Percentiles rank a stretch among this genome's conserved stretches.
These are phyloP conservation scores for Epichloe bromicola DNA, from an alignment of 2,329 filamentous ascomycete genomes.

Conservation along the genomic window DNA sequence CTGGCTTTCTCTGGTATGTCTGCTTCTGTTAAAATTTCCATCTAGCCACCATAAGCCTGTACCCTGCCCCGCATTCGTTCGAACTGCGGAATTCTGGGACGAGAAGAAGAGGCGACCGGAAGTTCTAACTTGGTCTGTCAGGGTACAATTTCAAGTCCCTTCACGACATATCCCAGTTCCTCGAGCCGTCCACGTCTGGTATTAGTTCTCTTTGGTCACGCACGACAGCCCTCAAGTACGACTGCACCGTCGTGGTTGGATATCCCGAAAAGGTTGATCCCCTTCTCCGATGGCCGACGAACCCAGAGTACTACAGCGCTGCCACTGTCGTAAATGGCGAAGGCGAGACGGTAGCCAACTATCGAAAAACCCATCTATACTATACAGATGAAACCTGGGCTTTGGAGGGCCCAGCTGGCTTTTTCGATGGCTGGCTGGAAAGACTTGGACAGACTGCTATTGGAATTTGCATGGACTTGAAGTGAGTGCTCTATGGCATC, in stretches of 20 bases:
- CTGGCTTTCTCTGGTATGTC: slow-evolving; percentile 57
- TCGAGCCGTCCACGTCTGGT: slow-evolving; percentile 54
- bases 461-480: slow-evolving; percentile 53
- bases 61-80: background rate
- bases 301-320: slow-evolving; percentile 42
- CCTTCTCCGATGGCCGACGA: slow-evolving; percentile 33
- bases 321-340: slow-evolving; percentile 41
- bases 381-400: slow-evolving; percentile 51
- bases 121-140: slow-evolving; percentile 11
- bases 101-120: too few species aligned
- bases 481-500: slow-evolving; percentile 26
- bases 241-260: slow-evolving; percentile 56
- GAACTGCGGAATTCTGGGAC: background rate
- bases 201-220: slow-evolving; percentile 60
- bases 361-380: slow-evolving; percentile 47
- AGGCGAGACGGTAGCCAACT: slow-evolving; percentile 48
- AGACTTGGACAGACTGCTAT: slow-evolving; percentile 36
- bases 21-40: too few species aligned
- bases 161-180: slow-evolving; percentile 51
- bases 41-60: too few species aligned
- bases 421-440: slow-evolving; percentile 24
- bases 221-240: slow-evolving; percentile 49
- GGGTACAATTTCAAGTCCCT: slow-evolving; percentile 70
- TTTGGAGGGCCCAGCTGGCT: slow-evolving; percentile 37
- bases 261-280: slow-evolving; percentile 58